These are phyloP conservation scores for Primulina eburnea DNA, from an alignment of 257 asterid genomes.

Conservation along the genomic window DNA sequence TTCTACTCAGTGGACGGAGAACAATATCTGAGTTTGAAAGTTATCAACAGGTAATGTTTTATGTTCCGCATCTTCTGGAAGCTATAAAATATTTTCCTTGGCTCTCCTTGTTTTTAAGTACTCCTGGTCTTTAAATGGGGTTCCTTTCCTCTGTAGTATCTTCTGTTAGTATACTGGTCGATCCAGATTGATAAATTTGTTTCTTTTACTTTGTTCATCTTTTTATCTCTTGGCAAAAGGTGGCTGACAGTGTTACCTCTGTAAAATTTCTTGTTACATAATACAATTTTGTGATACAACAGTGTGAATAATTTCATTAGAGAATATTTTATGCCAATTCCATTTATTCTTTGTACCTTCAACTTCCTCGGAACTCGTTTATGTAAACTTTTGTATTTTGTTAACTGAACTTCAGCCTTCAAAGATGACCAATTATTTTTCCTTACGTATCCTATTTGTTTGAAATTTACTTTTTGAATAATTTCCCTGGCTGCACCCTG, in stretches of 20 bases:
- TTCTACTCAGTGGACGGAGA: conserved; percentile 62
- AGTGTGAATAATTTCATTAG: not conserved
- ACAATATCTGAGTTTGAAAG: conserved; percentile 75
- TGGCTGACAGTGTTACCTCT: not conserved
- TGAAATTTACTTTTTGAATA: conserved; percentile 14
- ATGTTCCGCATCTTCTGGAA: conserved; percentile 21
- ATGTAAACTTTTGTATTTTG: too few relatives aligned
- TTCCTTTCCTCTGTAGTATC: not conserved
- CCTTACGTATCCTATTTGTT: not conserved
- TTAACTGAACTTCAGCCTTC: not conserved
- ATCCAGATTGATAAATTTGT: not conserved
- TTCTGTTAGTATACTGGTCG: not conserved
- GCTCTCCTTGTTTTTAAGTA: conserved; percentile 15
- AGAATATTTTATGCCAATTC: not conserved
- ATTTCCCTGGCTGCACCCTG: conserved; percentile 27
- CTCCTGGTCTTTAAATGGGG: not conserved
- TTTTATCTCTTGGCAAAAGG: not conserved
- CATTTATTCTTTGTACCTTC: not conserved
- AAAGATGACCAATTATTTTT: not conserved
- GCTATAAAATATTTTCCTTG: conserved; percentile 18
- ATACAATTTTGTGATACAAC: not conserved
- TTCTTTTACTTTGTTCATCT: not conserved
- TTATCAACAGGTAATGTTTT: conserved; percentile 70
- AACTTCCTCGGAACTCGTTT: not conserved
- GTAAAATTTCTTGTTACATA: not conserved